Percentiles rank a stretch among this genome's conserved stretches.
These are phyloP conservation scores for Biancaea sappan DNA, from an alignment of 306 rosid genomes.

Conservation along the genomic window DNA sequence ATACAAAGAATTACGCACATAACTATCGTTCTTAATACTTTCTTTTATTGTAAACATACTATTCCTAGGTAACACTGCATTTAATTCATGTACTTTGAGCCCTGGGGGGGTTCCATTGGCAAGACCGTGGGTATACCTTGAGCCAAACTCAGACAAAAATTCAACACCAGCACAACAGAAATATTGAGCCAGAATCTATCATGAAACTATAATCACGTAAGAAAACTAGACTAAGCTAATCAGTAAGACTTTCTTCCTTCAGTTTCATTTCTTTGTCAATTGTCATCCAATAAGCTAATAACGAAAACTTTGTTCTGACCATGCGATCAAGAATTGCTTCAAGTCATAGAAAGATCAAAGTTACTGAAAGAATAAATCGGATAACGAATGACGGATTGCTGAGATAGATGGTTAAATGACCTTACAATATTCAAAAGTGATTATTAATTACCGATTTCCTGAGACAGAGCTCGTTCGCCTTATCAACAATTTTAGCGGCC, in stretches of 20 bases:
- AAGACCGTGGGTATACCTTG: not conserved
- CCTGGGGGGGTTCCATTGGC: not conserved
- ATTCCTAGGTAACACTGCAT: too few species aligned
- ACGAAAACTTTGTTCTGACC: too few species aligned
- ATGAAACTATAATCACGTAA: not conserved
- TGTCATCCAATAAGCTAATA: too few species aligned
- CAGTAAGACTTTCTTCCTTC: not conserved
- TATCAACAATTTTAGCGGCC: slow-evolving; percentile 42
- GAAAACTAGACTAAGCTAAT: not conserved
- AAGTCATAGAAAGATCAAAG: not conserved
- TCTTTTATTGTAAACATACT: too few species aligned
- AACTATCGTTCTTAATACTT: too few species aligned
- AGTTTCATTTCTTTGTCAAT: not conserved
- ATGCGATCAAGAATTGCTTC: not conserved
- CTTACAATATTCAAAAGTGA: not conserved
- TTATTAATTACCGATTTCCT: slow-evolving; percentile 43
- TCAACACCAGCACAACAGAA: not conserved
- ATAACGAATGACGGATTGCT: not conserved
- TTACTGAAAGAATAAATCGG: not conserved
- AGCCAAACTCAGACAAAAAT: not conserved
- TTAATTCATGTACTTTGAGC: not conserved
- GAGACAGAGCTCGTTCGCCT: slow-evolving; percentile 52
- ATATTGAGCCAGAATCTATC: not conserved
- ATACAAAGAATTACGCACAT: not conserved
- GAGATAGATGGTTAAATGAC: not conserved